Base-by-base conservation (phyloP, 1,284 basidiomycete genomes). In the Cutaneotrichosporon arboriforme region DNA sequence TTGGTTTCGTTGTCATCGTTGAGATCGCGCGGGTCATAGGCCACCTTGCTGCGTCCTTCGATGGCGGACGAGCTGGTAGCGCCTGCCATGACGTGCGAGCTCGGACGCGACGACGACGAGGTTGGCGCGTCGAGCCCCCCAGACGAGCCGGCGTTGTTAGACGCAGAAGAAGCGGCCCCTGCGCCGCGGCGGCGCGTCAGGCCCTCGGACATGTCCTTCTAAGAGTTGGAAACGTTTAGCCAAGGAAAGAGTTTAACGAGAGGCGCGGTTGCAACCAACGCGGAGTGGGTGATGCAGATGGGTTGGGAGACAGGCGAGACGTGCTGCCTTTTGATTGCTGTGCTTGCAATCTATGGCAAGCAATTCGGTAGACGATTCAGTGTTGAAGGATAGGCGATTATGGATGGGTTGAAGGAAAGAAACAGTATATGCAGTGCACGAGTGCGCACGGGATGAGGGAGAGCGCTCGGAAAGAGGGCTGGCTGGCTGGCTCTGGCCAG, bases 1-100 rank as follows among this genome's bases (percentile, higher is more conserved):
- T 77, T 78, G 53, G 84, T 83, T 73, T 96, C 90, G 44, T 81
- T 82, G 45, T 84, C 84, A 65, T 85, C 80, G 63, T 86, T 83
- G 61, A 97, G 76, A 77, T 98, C 96, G 52, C 92, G 79, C 1
- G 93, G 93, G 77, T 99, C 94, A 69, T 82, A 97, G 2, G 94
- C 94, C 65, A 98, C 83, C 77, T 86, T 90, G 65, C 80, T 83
- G 34, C 89, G 83, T 41, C 88, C 86, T 60, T 86, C 85, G 59
- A 91, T 85, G 1, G 88, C 87, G 12, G 85, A 87, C 39, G 87
- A 86, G 0, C 18, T 47, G 26, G 26, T 43, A 4, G 41, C 41
- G 21, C 41, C 41, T 56, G 47, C 33, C 45, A 49, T 46, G 42
- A 46, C 9, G 41, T 46, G 23, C 31, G 50, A 45, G 33, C 48